Evolutionary conservation across 106 monocot species (phyloP).

Genomic region (Allium cepa): DNA sequence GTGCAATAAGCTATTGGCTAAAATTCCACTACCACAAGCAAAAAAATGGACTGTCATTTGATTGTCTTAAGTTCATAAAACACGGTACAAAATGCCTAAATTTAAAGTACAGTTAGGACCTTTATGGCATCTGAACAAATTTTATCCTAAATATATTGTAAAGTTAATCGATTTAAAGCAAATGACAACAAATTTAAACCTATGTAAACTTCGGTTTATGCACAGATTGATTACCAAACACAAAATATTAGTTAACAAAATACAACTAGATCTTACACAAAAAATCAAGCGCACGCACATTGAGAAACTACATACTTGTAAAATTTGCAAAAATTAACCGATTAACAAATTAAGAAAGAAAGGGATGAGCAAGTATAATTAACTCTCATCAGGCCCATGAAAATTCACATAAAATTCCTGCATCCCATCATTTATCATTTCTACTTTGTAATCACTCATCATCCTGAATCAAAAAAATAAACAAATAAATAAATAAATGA

Average conservation of each 20-base stretch:
- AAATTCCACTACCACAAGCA: too few species aligned
- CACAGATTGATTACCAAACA: not conserved
- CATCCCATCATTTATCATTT: conserved; percentile 97
- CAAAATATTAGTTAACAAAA: not conserved
- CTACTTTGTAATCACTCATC: conserved; percentile 99
- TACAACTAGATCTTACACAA: conserved; percentile 1
- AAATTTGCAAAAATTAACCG: not conserved
- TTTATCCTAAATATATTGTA: not conserved
- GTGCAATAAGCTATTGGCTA: not conserved
- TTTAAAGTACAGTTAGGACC: not conserved
- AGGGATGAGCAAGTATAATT: not conserved
- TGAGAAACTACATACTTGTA: not conserved
- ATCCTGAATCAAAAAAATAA: conserved; percentile 44
- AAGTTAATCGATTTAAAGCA: not conserved
- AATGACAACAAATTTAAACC: not conserved
- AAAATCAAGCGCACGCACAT: not conserved
- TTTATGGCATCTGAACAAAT: not conserved
- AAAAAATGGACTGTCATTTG: too few species aligned
- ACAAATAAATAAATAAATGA: not conserved
- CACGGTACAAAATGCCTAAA: not conserved
- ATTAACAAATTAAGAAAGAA: conserved; percentile 5
- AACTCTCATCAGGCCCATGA: conserved; percentile 86
- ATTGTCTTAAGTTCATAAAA: not conserved
- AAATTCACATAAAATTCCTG: conserved; percentile 92
- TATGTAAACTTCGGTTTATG: not conserved